Evolutionary conservation across 345 rosid genomes (phyloP), one percentile per base, ranked within the genome.

Genomic region (Salix brachista): DNA sequence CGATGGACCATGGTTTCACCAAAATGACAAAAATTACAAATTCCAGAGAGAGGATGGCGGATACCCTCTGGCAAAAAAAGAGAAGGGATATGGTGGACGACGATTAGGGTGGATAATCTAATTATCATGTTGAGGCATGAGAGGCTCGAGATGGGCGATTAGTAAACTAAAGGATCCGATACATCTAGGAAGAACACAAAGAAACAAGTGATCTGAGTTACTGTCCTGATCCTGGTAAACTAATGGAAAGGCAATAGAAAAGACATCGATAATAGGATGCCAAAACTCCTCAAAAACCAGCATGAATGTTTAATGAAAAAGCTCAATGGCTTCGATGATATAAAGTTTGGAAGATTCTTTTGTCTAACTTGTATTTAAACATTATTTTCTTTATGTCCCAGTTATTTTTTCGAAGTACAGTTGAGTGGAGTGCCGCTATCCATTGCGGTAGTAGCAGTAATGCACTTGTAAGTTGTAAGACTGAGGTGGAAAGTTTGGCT

Each of bases 91-190:
- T 52, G 58, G 60, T 54, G 60, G 5, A 23, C 18, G 9, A 37
- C 26, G 11, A 69, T 3, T 32, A 4, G 2, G 11, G 28, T 25
- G 39, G 12, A 54, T 23, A 30, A 56, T 39, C 50, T 37, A 39
- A 52, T 56, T 26, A 56, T 58, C 28, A 69, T 69, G 71, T 30
- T 12, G 34, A 16, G 21, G 64, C 37, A 61, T 42, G 23, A 77
- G 61, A 21, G 30, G 44, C 46, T 28, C 39, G 39, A 70, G 37
- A 34, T 70, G 72, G 18, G 60, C 58, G 26, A 76, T 37, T 67
- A 34, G 32, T 30, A 30, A 30, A 30, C 32, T 78, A 95, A 80
- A 65, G 98, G 89, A 81, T 90, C 98, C 0, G 99, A 93, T 67
- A 93, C 93, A 90, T 90, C 98, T 93, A 79, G 70, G 30, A 34